Percentiles rank a stretch among this genome's conserved stretches.
Conservation (phyloP, 345 rosid genomes). For the Gossypium bickii region DNA sequence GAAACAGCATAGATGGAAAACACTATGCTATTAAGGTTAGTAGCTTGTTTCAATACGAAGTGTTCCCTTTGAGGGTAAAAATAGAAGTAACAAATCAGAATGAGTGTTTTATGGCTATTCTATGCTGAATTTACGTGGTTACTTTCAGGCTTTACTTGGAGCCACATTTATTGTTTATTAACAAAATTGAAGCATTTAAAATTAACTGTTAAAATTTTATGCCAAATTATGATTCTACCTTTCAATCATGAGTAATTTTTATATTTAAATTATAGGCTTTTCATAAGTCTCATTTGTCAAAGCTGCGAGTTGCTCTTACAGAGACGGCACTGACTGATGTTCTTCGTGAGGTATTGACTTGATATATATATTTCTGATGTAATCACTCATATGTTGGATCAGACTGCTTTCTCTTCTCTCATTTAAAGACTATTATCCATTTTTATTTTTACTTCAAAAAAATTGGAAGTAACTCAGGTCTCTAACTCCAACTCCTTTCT, state of each 20-base stretch:
- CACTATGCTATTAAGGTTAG: no score
- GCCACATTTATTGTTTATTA: not conserved
- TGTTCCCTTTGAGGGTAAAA: not conserved
- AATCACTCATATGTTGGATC: not conserved
- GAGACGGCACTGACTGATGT: constrained; percentile 99
- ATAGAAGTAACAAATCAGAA: no score
- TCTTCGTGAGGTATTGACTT: constrained; percentile 70
- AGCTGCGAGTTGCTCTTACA: constrained; percentile 87
- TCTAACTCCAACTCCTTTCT: not conserved
- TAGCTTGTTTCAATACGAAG: not conserved
- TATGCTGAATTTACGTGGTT: no score
- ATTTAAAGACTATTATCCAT: not conserved
- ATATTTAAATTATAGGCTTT: constrained; percentile 56
- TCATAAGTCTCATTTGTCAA: constrained; percentile 82
- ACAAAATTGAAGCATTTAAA: not conserved
- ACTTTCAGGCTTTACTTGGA: no score
- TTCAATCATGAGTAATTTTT: not conserved
- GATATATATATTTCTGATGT: not conserved
- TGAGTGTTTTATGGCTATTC: no score
- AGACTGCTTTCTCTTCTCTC: not conserved
- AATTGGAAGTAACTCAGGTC: not conserved
- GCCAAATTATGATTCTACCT: not conserved
- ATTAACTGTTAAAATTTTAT: not conserved
- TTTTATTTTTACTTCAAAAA: not conserved
- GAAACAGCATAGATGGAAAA: no score